Base-by-base conservation (phyloP, 2,329 filamentous ascomycete genomes). In the Fusarium clavum region DNA sequence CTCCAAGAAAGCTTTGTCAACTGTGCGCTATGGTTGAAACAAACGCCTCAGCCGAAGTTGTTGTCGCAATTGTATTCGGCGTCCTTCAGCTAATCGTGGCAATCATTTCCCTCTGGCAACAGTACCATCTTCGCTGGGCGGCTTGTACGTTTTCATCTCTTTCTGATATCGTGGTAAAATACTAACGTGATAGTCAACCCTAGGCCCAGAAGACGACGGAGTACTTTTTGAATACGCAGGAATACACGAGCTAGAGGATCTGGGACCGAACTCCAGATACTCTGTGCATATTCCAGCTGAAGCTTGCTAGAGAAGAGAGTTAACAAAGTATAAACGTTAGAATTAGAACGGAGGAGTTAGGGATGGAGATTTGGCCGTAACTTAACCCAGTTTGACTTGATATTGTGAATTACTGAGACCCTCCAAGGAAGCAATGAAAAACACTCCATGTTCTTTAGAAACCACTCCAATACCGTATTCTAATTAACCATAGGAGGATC, bases 141-240 rank as follows among this genome's bases (percentile, higher is more conserved):
- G 30, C 25, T 4, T 40, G 61, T 64, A 13, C 9, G 61, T 9
- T 0, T 10, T 0, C 0, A 6, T n/a, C 7, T 0, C 5, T 3
- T 2, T 11, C 1, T 34, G 2, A 0, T 1, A 0, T 1, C 10
- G 2, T 0, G 13, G 13, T 8, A 1, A 11, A 30, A 0, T 9
- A 16, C 24, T 64, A 6, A 64, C 8, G 1, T 13, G 2, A 2
- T 2, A 49, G 49, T n/a, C 14, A n/a, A 14, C 3, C 44, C 44
- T 0, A 49, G 29, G 12, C 7, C 20, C 1, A 13, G 3, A 27
- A 49, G 59, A 24, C 1, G 49, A 45, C 49, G 59, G 20, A 30
- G 44, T 1, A 24, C 29, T n/a, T 6, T 48, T 8, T 64, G 18
- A 48, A 1, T 7, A 11, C 3, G 2, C 2, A 12, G 9, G 4